These are phyloP conservation scores for Terana coerulea DNA, from an alignment of 768 basidiomycete genomes.

Conservation along the genomic window DNA sequence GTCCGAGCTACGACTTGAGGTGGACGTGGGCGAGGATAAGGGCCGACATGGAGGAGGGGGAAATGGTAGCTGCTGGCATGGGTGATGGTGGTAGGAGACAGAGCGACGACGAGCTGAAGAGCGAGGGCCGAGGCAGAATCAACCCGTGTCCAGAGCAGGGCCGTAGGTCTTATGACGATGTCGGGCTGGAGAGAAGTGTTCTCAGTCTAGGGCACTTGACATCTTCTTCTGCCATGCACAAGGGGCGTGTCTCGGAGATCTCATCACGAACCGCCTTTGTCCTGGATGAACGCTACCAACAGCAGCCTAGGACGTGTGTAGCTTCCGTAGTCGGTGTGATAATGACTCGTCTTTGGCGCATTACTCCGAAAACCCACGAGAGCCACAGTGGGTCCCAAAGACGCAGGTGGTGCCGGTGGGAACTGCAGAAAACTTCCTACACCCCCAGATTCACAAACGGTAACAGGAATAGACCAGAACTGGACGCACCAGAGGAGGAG, in stretches of 20 bases:
- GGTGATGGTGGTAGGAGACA: conserved; percentile 6
- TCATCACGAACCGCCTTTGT: conserved; percentile 10
- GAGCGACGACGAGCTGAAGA: conserved; percentile 7
- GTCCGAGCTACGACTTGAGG: conserved; percentile 38
- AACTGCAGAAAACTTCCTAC: background rate
- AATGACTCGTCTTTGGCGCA: background rate
- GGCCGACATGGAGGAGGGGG: conserved; percentile 19
- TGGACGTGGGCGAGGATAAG: conserved; percentile 17
- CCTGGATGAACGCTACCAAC: conserved; percentile 10
- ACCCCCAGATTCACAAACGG: background rate
- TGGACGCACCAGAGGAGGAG: conserved; percentile 8
- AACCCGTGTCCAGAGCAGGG: conserved; percentile 5
- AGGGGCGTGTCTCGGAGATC: conserved; percentile 18
- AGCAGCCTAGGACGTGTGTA: conserved; percentile 1
- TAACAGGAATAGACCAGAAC: conserved; percentile 5
- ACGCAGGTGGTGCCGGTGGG: conserved; percentile 2
- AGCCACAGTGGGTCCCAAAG: conserved; percentile 10
- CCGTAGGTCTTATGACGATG: conserved; percentile 25
- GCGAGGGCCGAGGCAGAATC: background rate
- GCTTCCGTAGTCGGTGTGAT: background rate
- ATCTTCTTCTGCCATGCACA: conserved; percentile 15
- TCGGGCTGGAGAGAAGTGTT: conserved; percentile 1
- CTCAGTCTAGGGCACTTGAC: conserved; percentile 11
- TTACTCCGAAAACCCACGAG: background rate
- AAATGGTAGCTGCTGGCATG: conserved; percentile 6